Evolutionary conservation across 768 basidiomycete genomes (phyloP).

Genomic region (Udeniomyces megalosporus): DNA sequence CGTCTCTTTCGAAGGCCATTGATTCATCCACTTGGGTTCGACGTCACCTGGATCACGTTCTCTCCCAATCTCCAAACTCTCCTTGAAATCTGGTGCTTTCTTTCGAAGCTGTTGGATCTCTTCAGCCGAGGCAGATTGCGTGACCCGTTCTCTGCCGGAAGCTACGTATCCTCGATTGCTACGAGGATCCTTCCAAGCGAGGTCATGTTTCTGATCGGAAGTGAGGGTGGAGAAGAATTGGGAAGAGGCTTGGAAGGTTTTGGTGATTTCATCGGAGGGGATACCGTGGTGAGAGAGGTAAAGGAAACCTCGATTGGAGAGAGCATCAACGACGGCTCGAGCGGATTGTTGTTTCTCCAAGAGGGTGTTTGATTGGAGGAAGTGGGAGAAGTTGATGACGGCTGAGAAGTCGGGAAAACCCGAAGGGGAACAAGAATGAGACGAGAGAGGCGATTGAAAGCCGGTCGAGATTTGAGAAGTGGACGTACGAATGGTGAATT

Average conservation of each 20-base stretch:
- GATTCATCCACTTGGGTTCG: conserved; percentile 34
- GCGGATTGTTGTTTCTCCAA: conserved; percentile 49
- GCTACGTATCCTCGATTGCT: conserved; percentile 71
- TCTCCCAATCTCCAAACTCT: conserved; percentile 75
- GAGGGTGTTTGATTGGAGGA: conserved; percentile 37
- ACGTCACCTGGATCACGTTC: conserved; percentile 44
- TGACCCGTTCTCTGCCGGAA: conserved; percentile 66
- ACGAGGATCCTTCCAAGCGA: conserved; percentile 39
- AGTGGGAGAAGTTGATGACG: conserved; percentile 60
- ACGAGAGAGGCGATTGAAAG: too few relatives aligned
- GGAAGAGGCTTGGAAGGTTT: conserved; percentile 38
- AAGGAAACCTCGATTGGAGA: conserved; percentile 38
- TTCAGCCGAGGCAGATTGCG: conserved; percentile 42
- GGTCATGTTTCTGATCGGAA: conserved; percentile 36
- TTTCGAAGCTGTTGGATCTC: conserved; percentile 61
- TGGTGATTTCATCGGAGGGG: conserved; percentile 39
- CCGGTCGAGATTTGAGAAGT: too few relatives aligned
- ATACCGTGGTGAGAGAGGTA: conserved; percentile 65
- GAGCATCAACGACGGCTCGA: conserved; percentile 52
- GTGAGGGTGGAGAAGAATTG: not conserved
- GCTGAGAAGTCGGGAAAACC: conserved; percentile 21
- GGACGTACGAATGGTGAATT: too few relatives aligned
- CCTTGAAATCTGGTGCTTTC: conserved; percentile 51
- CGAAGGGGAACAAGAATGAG: not conserved
- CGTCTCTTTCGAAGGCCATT: conserved; percentile 53